Conservation (phyloP, 306 rosid genomes). For the Fragaria iinumae region DNA sequence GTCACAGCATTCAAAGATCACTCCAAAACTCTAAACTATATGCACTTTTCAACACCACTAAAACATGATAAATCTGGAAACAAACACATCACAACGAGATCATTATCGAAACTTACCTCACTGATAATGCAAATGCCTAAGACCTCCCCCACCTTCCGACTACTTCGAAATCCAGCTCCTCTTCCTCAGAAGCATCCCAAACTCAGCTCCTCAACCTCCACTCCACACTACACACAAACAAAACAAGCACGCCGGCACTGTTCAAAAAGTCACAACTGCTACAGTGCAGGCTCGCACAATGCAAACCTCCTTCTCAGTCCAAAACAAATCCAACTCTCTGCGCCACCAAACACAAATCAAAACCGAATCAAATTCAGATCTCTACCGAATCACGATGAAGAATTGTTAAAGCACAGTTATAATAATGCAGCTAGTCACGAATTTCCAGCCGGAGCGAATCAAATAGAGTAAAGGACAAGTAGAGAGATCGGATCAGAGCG, state of each 20-base stretch:
- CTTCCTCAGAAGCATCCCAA: slow-evolving; percentile 24
- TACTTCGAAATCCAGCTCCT: slow-evolving; percentile 27
- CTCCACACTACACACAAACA: slow-evolving; percentile 17
- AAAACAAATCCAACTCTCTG: slow-evolving; percentile 31
- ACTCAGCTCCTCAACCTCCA: slow-evolving; percentile 13
- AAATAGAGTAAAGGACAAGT: slow-evolving; percentile 3
- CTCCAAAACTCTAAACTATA: background rate
- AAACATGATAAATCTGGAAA: background rate
- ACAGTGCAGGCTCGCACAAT: slow-evolving; percentile 8
- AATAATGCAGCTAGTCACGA: slow-evolving; percentile 6
- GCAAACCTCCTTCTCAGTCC: slow-evolving; percentile 8
- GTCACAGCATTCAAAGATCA: background rate
- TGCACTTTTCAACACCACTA: background rate
- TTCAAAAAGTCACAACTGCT: slow-evolving; percentile 3
- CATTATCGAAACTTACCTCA: slow-evolving; percentile 24
- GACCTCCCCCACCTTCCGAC: slow-evolving; percentile 44
- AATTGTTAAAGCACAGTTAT: background rate
- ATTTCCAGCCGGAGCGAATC: background rate
- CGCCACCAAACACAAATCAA: slow-evolving; percentile 28
- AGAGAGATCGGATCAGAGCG: slow-evolving; percentile 56
- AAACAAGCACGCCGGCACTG: background rate
- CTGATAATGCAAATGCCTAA: slow-evolving; percentile 52
- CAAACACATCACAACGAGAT: slow-evolving; percentile 2
- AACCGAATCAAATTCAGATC: slow-evolving; percentile 45
- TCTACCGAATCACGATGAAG: slow-evolving; percentile 12